A percentile compares a stretch with the other conserved stretches of the same genome.
These are phyloP conservation scores for Globisporangium irregulare DNA, from an alignment of 352 stramenopile genomes.

Conservation along the genomic window DNA sequence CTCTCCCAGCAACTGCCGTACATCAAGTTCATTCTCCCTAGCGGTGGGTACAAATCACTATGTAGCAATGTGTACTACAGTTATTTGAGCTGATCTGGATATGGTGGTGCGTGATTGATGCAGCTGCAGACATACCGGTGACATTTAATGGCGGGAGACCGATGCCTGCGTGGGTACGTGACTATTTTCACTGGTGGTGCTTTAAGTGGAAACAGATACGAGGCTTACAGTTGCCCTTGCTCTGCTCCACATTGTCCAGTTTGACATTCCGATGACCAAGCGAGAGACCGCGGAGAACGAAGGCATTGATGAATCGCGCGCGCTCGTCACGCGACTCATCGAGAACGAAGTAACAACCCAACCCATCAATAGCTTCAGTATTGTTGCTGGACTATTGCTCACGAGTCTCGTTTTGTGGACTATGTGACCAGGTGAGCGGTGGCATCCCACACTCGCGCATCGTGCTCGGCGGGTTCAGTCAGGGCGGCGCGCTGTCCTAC, in stretches of 20 bases:
- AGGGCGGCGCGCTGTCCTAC: background rate
- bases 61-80: background rate
- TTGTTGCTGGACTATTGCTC: background rate
- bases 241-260: background rate
- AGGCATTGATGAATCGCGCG: background rate
- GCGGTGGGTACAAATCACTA: background rate
- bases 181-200: too few relatives aligned
- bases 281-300: background rate
- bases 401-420: background rate
- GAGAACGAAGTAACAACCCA: background rate
- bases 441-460: background rate
- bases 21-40: background rate
- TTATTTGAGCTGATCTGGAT: too few relatives aligned
- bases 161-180: background rate
- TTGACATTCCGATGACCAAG: background rate
- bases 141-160: background rate
- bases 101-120: background rate
- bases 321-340: background rate
- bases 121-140: background rate
- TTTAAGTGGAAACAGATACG: too few relatives aligned
- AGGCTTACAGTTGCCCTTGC: too few relatives aligned
- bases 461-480: background rate
- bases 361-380: background rate
- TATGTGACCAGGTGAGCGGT: background rate
- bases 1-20: background rate